Base-by-base conservation (phyloP, 169 alveolate species). In the Plasmodium adleri region DNA sequence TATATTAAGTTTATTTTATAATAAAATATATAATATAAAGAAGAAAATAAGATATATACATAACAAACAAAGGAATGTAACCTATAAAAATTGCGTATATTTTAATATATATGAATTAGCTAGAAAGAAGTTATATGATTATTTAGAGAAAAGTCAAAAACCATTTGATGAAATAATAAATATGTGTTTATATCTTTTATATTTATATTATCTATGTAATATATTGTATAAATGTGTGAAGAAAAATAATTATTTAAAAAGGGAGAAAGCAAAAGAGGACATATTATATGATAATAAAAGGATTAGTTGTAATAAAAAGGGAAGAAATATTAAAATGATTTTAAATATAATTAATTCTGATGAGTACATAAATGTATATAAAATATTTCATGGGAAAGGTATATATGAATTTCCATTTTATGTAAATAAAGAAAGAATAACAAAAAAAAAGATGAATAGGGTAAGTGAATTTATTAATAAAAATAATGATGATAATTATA, bases 161-260 rank as follows among this genome's bases (percentile, higher is more conserved):
- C 20, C 56, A 6, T 80, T 80, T 68, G 83, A 68, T 28, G 50
- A 80, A 24, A 26, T 68, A 13, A 72, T 80, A 28, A 80, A 60
- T 80, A 24, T 20, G 49, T 50, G 85, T 20, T 24, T 80, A 43
- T 80, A 80, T 20, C 9, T 80, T 10, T 58, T 80, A 60, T 72
- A 80, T 49, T 67, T 80, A 50, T 80, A 80, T 56, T 80, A 80
- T 43, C 3, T 80, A 62, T 26, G 43, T 45, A 52, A 28, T 15
- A 3, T 60, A 10, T 43, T 59, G 45, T 58, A 20, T 22, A 78
- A 56, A 9, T 28, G 22, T 22, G 71, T 8, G 12, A 43, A 22
- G 54, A 60, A 1, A 4, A 2, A 50, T 13, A 32, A 49, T 28
- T 17, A 12, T 43, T 52, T 15, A 15, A 24, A 54, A 1, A 49